A percentile compares a stretch with the other conserved stretches of the same genome.
These are phyloP conservation scores for Ganoderma meredithae DNA, from an alignment of 1,284 basidiomycete species.

Conservation along the genomic window DNA sequence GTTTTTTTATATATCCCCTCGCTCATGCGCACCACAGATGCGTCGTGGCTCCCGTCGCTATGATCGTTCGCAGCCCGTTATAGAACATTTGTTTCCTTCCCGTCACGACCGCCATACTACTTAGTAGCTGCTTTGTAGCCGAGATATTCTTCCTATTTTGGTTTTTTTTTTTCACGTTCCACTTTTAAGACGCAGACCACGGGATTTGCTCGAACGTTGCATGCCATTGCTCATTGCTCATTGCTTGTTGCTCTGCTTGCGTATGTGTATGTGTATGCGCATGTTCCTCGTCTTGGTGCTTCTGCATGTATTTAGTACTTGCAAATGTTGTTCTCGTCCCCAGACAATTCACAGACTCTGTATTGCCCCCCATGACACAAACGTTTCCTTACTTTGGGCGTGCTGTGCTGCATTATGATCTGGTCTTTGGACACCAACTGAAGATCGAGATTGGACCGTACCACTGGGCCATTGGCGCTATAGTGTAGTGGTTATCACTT, in stretches of 20 bases:
- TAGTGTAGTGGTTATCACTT: slow-evolving; percentile 32
- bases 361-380: no score
- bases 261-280: neutral
- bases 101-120: neutral
- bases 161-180: neutral
- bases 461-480: slow-evolving; percentile 25
- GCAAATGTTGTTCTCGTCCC: neutral
- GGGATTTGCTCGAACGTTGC: slow-evolving; percentile 3
- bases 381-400: no score
- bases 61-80: slow-evolving; percentile 2
- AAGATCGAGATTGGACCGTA: no score
- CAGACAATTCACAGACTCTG: neutral
- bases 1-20: neutral
- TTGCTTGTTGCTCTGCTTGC: no score
- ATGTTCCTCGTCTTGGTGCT: slow-evolving; percentile 6
- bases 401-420: no score
- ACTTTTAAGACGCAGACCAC: neutral
- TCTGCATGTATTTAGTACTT: slow-evolving; percentile 15
- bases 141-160: no score
- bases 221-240: neutral
- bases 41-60: neutral
- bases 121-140: neutral
- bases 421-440: no score
- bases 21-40: neutral
- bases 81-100: slow-evolving; percentile 14